Percentiles rank a stretch among this genome's conserved stretches.
Evolutionary conservation across 805 yeast genomes (phyloP).

Genomic region (Saccharomyces jurei): DNA sequence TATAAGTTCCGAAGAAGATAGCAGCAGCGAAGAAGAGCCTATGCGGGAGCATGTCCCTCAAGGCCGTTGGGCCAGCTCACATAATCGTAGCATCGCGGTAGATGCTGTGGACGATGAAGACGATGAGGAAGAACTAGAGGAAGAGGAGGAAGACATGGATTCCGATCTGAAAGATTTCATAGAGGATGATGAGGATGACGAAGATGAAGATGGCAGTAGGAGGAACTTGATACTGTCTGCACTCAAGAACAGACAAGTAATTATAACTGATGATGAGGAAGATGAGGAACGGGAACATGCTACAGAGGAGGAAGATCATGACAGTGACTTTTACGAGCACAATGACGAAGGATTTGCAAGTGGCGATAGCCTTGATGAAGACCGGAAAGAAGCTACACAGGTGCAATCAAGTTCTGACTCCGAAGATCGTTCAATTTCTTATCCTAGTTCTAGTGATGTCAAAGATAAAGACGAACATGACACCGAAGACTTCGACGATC

Average conservation of each 20-base stretch:
- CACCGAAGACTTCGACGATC: slow-evolving; percentile 15
- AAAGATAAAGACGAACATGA: slow-evolving; percentile 35
- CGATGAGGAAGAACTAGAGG: slow-evolving; percentile 7
- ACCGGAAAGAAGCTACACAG: slow-evolving; percentile 23
- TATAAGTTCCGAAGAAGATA: background rate
- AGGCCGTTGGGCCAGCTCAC: background rate
- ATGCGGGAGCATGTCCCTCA: slow-evolving; percentile 1
- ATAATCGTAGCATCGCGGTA: slow-evolving; percentile 1
- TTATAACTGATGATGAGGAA: background rate
- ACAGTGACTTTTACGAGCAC: slow-evolving; percentile 27
- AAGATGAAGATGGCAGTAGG: slow-evolving; percentile 1
- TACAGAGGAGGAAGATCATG: slow-evolving; percentile 7
- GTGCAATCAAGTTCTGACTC: slow-evolving; percentile 16
- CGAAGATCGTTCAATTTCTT: slow-evolving; percentile 3
- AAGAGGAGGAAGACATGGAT: slow-evolving; percentile 3
- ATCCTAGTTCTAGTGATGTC: slow-evolving; percentile 17
- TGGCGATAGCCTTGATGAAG: slow-evolving; percentile 26
- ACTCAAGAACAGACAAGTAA: background rate
- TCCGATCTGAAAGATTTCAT: background rate
- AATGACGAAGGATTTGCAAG: slow-evolving; percentile 27
- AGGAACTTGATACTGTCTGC: background rate
- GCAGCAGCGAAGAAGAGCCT: background rate
- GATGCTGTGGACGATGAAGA: slow-evolving; percentile 8
- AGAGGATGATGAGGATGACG: slow-evolving; percentile 1
- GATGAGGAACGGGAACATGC: background rate